These are phyloP conservation scores for Arthrobotrys iridis DNA, from an alignment of 2,329 filamentous ascomycete genomes.

Conservation along the genomic window DNA sequence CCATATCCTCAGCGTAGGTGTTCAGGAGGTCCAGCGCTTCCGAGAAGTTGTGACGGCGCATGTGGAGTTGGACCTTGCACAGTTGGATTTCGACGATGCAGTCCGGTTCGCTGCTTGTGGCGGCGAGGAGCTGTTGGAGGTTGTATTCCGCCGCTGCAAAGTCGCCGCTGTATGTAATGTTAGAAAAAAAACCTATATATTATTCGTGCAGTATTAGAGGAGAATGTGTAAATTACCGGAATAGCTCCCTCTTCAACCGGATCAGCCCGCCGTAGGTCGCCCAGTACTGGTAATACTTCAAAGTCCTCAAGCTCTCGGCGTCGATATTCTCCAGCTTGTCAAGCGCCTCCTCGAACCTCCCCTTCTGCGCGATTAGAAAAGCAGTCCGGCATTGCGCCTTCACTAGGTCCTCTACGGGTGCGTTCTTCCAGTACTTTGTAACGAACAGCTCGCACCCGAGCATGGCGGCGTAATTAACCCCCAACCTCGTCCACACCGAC, in stretches of 20 bases:
- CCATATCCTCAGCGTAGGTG: conserved; percentile 65
- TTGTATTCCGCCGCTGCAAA: conserved; percentile 69
- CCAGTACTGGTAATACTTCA: conserved; percentile 81
- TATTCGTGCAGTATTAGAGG: background rate
- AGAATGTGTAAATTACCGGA: conserved; percentile 61
- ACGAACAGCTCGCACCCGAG: conserved; percentile 78
- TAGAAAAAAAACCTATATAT: conserved; percentile 15
- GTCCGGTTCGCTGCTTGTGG: conserved; percentile 68
- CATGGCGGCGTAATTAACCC: conserved; percentile 68
- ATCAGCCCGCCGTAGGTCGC: conserved; percentile 74
- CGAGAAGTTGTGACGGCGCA: conserved; percentile 66
- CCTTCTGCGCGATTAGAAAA: conserved; percentile 68
- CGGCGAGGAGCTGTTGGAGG: conserved; percentile 68
- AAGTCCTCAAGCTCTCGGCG: conserved; percentile 72
- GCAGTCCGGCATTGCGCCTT: conserved; percentile 68
- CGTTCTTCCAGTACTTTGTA: conserved; percentile 73
- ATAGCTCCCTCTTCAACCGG: conserved; percentile 72
- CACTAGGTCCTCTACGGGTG: conserved; percentile 79
- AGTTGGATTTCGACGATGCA: conserved; percentile 70
- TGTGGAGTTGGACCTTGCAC: conserved; percentile 70
- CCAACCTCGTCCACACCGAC: conserved; percentile 79
- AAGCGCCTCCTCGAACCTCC: conserved; percentile 76
- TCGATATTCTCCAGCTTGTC: conserved; percentile 70
- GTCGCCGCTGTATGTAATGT: conserved; percentile 63
- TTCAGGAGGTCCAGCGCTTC: conserved; percentile 69